Conservation (phyloP, 2,329 filamentous ascomycete species). For the Penicillium sp. region DNA sequence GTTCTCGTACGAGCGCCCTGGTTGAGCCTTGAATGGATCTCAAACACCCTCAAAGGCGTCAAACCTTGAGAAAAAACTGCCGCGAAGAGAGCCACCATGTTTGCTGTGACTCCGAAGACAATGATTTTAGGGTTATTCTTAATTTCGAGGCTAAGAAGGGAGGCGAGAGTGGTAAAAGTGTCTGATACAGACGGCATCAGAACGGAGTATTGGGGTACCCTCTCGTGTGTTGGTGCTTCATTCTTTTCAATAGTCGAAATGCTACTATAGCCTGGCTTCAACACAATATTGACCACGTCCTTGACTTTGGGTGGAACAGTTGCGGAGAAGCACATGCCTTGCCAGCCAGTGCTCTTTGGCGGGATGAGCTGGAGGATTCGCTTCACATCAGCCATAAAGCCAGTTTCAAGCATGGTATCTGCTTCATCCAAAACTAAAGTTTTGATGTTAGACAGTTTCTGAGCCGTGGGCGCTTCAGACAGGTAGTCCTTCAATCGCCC, state of each 20-base stretch:
- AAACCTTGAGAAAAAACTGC: slow-evolving; percentile 48
- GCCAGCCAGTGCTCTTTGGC: slow-evolving; percentile 71
- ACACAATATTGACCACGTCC: slow-evolving; percentile 98
- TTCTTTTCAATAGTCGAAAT: slow-evolving; percentile 99
- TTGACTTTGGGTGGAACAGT: slow-evolving; percentile 99
- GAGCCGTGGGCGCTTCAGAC: slow-evolving; percentile 88
- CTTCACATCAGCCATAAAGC: slow-evolving; percentile 90
- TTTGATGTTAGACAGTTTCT: slow-evolving; percentile 85
- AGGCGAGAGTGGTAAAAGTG: slow-evolving; percentile 99
- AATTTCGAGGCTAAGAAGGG: slow-evolving; percentile 99
- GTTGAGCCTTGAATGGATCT: slow-evolving; percentile 73
- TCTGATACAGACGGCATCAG: slow-evolving; percentile 97
- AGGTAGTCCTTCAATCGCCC: slow-evolving; percentile 99
- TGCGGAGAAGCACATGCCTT: slow-evolving; percentile 95
- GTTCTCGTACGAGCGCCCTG: slow-evolving; percentile 66
- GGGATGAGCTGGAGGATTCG: slow-evolving; percentile 98
- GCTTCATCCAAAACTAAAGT: slow-evolving; percentile 87
- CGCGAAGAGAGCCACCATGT: slow-evolving; percentile 62
- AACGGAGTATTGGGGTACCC: slow-evolving; percentile 99
- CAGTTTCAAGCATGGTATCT: slow-evolving; percentile 20
- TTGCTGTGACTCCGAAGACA: slow-evolving; percentile 98
- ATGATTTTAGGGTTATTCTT: slow-evolving; percentile 97
- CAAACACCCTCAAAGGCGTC: slow-evolving; percentile 40
- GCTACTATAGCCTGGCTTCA: slow-evolving; percentile 75
- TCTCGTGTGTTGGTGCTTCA: slow-evolving; percentile 97